Evolutionary conservation across 306 rosid genomes (phyloP).

Genomic region (Psophocarpus tetragonolobus): DNA sequence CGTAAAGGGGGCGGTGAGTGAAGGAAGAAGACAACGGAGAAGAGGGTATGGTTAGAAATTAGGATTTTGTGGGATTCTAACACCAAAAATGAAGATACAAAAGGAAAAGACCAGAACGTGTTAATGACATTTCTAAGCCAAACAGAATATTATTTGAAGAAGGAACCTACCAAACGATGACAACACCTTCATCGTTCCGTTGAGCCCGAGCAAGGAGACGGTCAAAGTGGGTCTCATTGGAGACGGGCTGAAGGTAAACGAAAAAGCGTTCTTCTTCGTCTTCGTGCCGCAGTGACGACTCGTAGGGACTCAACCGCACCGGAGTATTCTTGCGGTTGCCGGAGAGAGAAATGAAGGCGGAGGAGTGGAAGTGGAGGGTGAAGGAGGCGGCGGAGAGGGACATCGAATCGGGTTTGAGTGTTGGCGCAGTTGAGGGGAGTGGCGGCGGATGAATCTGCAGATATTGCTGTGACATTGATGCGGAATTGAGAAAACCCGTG

Average conservation of each 20-base stretch:
- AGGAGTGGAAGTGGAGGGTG: neutral
- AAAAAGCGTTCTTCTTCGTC: neutral
- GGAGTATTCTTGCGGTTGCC: neutral
- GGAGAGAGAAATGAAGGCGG: neutral
- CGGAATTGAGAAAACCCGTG: too few relatives aligned
- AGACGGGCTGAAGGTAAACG: constrained; percentile 19
- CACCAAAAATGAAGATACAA: too few relatives aligned
- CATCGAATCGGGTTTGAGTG: neutral
- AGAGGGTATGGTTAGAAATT: too few relatives aligned
- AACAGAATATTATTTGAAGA: neutral
- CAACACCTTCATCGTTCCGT: neutral
- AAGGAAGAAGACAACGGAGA: too few relatives aligned
- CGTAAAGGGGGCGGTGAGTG: too few relatives aligned
- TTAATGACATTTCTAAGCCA: too few relatives aligned
- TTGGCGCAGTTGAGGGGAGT: too few relatives aligned
- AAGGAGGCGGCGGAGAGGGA: neutral
- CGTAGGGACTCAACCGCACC: constrained; percentile 13
- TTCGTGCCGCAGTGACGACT: neutral
- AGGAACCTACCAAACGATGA: constrained; percentile 29
- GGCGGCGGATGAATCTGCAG: too few relatives aligned
- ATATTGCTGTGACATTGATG: too few relatives aligned
- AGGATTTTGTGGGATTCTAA: too few relatives aligned
- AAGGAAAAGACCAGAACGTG: too few relatives aligned
- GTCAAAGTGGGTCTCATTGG: constrained; percentile 23
- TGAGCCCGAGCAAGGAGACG: constrained; percentile 6